Conservation (phyloP, 257 asterid genomes). For the Rauvolfia tetraphylla region DNA sequence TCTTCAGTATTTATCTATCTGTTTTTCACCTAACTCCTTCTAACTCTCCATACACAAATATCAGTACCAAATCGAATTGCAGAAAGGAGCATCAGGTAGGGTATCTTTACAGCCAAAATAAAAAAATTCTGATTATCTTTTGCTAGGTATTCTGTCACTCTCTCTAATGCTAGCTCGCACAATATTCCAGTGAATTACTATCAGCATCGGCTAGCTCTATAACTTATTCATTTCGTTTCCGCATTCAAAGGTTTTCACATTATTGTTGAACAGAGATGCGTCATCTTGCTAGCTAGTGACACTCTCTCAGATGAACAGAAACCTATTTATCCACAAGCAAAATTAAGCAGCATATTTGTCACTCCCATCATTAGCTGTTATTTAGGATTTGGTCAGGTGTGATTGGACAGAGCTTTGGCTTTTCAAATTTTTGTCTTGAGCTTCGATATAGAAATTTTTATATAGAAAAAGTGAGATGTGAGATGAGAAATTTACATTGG, state of each 20-base stretch:
- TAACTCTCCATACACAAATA: slow-evolving; percentile 1
- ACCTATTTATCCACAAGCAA: background rate
- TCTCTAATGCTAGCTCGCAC: slow-evolving; percentile 16
- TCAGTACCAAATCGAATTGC: background rate
- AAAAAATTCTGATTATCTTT: background rate
- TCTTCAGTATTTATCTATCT: slow-evolving; percentile 14
- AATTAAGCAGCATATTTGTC: background rate
- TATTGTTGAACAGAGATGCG: background rate
- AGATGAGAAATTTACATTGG: too few relatives aligned
- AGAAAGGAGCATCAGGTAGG: background rate
- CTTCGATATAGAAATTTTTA: too few relatives aligned
- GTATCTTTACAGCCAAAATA: background rate
- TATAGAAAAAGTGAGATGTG: too few relatives aligned
- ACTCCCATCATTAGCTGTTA: background rate
- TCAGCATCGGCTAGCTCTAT: background rate
- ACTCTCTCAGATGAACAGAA: background rate
- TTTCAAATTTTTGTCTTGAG: too few relatives aligned
- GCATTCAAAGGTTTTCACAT: slow-evolving; percentile 12
- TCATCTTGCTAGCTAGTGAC: slow-evolving; percentile 4
- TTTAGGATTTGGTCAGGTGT: too few relatives aligned
- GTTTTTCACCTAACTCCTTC: slow-evolving; percentile 18
- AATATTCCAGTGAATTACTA: slow-evolving; percentile 1
- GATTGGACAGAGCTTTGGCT: too few relatives aligned
- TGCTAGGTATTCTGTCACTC: slow-evolving; percentile 17
- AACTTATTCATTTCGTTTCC: slow-evolving; percentile 1